These are phyloP conservation scores for Penicillium sclerotigenum DNA, from an alignment of 2,329 filamentous ascomycete species.

Conservation along the genomic window DNA sequence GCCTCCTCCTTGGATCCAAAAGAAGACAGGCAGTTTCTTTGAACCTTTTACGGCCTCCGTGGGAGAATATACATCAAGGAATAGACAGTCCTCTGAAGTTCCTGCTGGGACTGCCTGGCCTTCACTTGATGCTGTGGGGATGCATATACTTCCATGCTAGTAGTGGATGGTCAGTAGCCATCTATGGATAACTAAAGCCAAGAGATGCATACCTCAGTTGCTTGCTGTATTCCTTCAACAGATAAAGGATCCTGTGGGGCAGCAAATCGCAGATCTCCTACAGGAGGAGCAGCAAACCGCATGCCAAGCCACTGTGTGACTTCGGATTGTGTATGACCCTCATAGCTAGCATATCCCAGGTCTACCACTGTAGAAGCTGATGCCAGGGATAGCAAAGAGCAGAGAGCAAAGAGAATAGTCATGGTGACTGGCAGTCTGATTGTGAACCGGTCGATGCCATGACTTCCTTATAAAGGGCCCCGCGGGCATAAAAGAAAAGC, in stretches of 20 bases:
- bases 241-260: slow-evolving; percentile 61
- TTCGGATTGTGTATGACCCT: slow-evolving; percentile 54
- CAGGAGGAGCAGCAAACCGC: slow-evolving; percentile 67
- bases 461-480: slow-evolving; percentile 2
- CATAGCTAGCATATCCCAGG: slow-evolving; percentile 65
- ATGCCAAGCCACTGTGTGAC: slow-evolving; percentile 72
- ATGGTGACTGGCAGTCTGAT: slow-evolving; percentile 7
- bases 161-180: slow-evolving; percentile 18
- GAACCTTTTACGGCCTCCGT: slow-evolving; percentile 20
- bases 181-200: background rate
- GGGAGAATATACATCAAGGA: slow-evolving; percentile 43
- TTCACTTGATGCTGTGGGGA: slow-evolving; percentile 63
- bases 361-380: slow-evolving; percentile 49
- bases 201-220: slow-evolving; percentile 48
- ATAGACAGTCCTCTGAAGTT: slow-evolving; percentile 45
- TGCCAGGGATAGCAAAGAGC: slow-evolving; percentile 16
- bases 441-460: slow-evolving; percentile 4
- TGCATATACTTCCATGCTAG: slow-evolving; percentile 53
- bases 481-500: background rate
- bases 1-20: slow-evolving; percentile 61
- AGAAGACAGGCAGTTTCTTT: slow-evolving; percentile 60
- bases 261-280: slow-evolving; percentile 63
- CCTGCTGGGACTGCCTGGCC: slow-evolving; percentile 50
- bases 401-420: slow-evolving; percentile 13
- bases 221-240: slow-evolving; percentile 49